Base-by-base conservation (phyloP, 1,139 yeast genomes). In the Candida tunisiensis region DNA sequence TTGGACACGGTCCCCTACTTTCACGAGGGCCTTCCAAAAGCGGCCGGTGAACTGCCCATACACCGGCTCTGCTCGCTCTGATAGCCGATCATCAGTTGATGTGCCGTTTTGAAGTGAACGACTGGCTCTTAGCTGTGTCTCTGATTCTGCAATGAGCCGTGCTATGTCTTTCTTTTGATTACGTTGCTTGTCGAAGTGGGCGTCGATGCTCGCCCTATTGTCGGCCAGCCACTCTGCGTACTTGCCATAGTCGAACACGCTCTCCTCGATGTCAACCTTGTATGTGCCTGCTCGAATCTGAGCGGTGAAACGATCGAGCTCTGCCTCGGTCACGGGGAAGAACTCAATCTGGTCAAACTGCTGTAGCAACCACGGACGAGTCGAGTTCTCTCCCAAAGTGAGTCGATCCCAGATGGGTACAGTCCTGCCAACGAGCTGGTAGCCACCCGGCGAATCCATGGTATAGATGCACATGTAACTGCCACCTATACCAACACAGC, bases 371-470 rank as follows among this genome's bases (percentile, higher is more conserved):
- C 96, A 88, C 31, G 96, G 96, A 31, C 73, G 59, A 30, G 67
- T 69, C 39, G 74, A 82, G 33, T 37, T 33, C 13, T 60, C 55
- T 28, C 88, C 88, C 34, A 88, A 60, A 19, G 80, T 65, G 43
- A 85, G 65, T 57, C 82, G 85, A 52, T 88, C 96, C 98, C 98
- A 88, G 41, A 85, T 85, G 32, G 96, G 96, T 39, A 88, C 73
- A 4, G 98, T 88, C 49, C 96, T 70, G 32, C 96, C 98, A 36
- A 83, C 88, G 43, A 88, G 65, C 58, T 85, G 96, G 55, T 88
- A 88, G 17, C 98, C 98, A 55, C 98, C 98, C 29, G 98, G 98
- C 15, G 94, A 80, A 42, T 85, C 94, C 85, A 85, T 83, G 25
- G 96, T 83, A 55, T 88, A 88, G 41, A 88, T 85, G 60, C 96